Base-by-base conservation (phyloP, 2,329 filamentous ascomycete genomes). In the Trichoderma simmonsii region DNA sequence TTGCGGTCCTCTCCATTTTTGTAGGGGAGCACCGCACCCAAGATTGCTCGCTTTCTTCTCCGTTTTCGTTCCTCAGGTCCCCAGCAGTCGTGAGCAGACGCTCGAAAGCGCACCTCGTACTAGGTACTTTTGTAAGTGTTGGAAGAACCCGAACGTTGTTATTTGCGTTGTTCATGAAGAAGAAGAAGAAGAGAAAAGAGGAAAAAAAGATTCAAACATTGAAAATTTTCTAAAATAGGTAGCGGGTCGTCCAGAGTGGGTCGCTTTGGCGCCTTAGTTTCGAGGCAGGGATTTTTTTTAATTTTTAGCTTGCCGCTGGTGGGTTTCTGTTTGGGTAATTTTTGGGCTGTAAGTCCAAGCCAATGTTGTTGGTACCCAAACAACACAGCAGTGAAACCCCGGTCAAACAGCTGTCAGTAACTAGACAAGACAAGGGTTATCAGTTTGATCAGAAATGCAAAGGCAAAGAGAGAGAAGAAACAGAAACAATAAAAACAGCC, bases 41-140 rank as follows among this genome's bases (percentile, higher is more conserved):
- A 87, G 86, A 87, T 86, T 86, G 85, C 84, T 83, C 86, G 85
- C 77, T 81, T 85, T 84, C 74, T 79, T 87, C 86, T 87, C 82
- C 86, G 84, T 87, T 85, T 57, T 77, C 82, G 80, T 81, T 82
- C 80, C 84, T 82, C 81, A 77, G 79, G 80, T 78, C 82, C 67
- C 85, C 76, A 73, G 73, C 76, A 83, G 85, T 87, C 86, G 72
- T 87, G 85, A 85, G 82, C 76, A 77, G 30, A 78, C 79, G 79
- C 77, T 75, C 77, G 74, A 75, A 77, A 75, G 79, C 79, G 79
- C 81, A 83, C 85, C 85, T 87, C 85, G 81, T 83, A 84, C 81
- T 83, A 81, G 83, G 78, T 62, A 70, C 67, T 70, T 70, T 51
- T 51, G 9, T 48, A 61, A 70, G 67, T 65, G n/a, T 14, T 62